Evolutionary conservation across 1,284 basidiomycete genomes (phyloP), one percentile per base, ranked within the genome.

Genomic region (Cutaneotrichosporon daszewskae): DNA sequence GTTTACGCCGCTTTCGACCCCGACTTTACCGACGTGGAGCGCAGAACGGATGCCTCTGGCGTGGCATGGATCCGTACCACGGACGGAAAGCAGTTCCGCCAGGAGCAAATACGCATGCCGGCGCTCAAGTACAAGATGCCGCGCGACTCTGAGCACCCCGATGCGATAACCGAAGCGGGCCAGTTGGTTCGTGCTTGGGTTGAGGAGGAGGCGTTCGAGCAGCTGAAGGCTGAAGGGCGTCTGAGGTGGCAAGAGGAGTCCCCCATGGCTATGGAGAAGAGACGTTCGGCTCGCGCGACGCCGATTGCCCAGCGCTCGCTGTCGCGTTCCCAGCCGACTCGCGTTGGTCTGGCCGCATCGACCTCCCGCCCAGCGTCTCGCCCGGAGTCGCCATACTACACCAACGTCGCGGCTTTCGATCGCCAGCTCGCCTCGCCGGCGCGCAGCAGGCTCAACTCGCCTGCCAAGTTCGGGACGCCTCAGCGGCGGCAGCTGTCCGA

Each of bases 71-170:
- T 49, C 32, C 16, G 16, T 7, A 23, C 51, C 3, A 17, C 17
- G 2, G 23, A 22, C n/a, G 51, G 37, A 2, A 19, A 27, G 10
- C 18, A 32, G 24, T 47, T 25, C 31, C 44, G 51, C 8, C 39
- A 37, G n/a, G 47, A 42, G 4, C 45, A 49, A 14, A 38, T 49
- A 5, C 47, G 45, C 28, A 23, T 49, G 22, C 27, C 41, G n/a
- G 32, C 41, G 7, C 35, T 35, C 31, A 53, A 53, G 45, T 53
- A 49, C 37, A 18, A 18, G 3, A 53, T 53, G 51, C 51, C 51
- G 16, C 31, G 32, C 6, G 51, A 53, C 37, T 43, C 38, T 10
- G 47, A 49, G 36, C 51, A 53, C 23, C 51, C 51, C 4, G 51
- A 53, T 19, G 45, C 51, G n/a, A 42, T 41, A 4, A 27, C 29